Conservation (phyloP, 2,329 filamentous ascomycete genomes). For the Teratosphaeriaceae sp. region DNA sequence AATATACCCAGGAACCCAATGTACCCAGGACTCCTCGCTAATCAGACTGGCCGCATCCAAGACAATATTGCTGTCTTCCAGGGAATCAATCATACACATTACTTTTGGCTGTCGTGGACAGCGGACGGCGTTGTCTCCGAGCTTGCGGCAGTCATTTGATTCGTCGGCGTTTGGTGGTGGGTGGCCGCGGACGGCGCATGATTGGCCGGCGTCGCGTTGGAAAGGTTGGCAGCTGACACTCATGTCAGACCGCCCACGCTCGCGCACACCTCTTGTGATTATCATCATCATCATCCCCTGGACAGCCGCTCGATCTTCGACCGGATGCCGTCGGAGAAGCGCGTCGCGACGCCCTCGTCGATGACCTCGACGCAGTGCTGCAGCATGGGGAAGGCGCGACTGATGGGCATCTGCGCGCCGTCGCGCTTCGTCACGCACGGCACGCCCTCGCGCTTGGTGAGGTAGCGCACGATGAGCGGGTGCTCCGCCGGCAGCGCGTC, state of each 20-base stretch:
- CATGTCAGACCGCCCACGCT: neutral
- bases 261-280: no score
- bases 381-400: conserved; percentile 44
- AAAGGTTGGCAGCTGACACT: neutral
- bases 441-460: conserved; percentile 47
- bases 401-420: conserved; percentile 41
- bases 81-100: no score
- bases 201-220: no score
- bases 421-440: conserved; percentile 47
- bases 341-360: conserved; percentile 45
- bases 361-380: conserved; percentile 48
- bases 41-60: no score
- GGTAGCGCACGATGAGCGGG: conserved; percentile 44
- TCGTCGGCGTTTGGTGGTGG: no score
- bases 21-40: no score
- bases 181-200: no score
- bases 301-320: conserved; percentile 46
- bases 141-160: no score
- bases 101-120: no score
- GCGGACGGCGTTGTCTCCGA: no score
- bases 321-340: conserved; percentile 50
- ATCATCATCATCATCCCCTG: conserved; percentile 11
- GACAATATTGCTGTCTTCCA: no score
- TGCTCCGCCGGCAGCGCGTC: conserved; percentile 47
- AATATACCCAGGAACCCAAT: no score